A percentile compares a stretch with the other conserved stretches of the same genome.
Evolutionary conservation across 2,329 filamentous ascomycete species (phyloP).

Genomic region (Ophioceras dolichostomum): DNA sequence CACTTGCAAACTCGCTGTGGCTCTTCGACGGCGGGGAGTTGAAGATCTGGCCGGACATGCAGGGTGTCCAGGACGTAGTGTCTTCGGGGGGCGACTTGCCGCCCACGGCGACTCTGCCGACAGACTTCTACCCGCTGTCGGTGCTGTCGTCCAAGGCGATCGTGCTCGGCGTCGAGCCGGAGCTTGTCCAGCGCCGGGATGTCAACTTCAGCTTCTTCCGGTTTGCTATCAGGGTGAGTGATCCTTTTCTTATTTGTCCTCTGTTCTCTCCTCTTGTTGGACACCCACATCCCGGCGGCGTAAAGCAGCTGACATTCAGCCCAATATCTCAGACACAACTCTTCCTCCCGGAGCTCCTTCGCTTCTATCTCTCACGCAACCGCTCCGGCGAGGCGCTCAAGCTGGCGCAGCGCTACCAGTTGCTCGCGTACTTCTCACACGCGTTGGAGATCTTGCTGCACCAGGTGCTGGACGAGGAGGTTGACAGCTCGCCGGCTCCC

Average conservation of each 20-base stretch:
- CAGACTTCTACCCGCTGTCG: constrained; percentile 95
- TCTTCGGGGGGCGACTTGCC: constrained; percentile 57
- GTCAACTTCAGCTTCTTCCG: constrained; percentile 83
- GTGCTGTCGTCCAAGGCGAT: constrained; percentile 82
- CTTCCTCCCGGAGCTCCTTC: constrained; percentile 79
- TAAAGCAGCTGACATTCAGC: no score
- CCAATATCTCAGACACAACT: constrained; percentile 80
- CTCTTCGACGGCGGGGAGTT: constrained; percentile 81
- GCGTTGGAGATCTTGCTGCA: constrained; percentile 87
- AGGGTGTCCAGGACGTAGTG: constrained; percentile 60
- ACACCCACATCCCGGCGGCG: no score
- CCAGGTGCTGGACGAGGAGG: constrained; percentile 87
- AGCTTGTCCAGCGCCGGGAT: constrained; percentile 86
- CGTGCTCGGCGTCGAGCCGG: constrained; percentile 79
- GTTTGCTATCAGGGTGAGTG: constrained; percentile 70
- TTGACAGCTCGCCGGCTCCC: constrained; percentile 50
- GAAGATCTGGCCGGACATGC: constrained; percentile 79
- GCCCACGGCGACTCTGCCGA: constrained; percentile 59
- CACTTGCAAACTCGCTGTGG: constrained; percentile 82
- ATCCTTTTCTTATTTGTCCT: background rate
- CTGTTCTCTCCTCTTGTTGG: background rate
- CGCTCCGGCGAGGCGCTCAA: constrained; percentile 71
- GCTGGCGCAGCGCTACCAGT: constrained; percentile 73
- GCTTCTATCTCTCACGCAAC: constrained; percentile 63
- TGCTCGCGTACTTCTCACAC: constrained; percentile 85